A percentile compares a stretch with the other conserved stretches of the same genome.
Conservation (phyloP, 129 eudicot species). For the Lactuca saligna region DNA sequence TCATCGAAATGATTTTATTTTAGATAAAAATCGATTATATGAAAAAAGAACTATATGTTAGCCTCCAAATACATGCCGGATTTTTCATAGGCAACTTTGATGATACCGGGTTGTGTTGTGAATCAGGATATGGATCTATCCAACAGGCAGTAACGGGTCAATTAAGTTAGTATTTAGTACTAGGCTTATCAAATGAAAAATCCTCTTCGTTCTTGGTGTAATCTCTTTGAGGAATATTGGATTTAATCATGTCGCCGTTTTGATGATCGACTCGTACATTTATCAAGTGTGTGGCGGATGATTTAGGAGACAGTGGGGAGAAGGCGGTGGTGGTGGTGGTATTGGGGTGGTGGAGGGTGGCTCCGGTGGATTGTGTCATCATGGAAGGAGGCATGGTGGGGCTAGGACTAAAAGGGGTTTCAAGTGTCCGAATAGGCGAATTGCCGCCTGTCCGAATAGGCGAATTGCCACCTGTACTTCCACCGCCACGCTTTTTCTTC, state of each 20-base stretch:
- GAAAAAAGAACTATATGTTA: slow-evolving; percentile 9
- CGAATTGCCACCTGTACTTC: slow-evolving; percentile 37
- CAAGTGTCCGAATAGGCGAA: slow-evolving; percentile 40
- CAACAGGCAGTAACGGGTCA: no score
- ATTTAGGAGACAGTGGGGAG: slow-evolving; percentile 29
- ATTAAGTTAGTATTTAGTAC: not conserved
- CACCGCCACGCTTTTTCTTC: slow-evolving; percentile 48
- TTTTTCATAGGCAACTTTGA: slow-evolving; percentile 14
- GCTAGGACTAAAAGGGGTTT: slow-evolving; percentile 26
- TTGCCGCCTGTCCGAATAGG: slow-evolving; percentile 39
- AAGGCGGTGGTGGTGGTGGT: not conserved
- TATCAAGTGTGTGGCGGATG: slow-evolving; percentile 36
- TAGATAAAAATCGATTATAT: not conserved
- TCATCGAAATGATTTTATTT: not conserved
- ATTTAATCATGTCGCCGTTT: slow-evolving; percentile 26
- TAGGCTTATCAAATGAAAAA: slow-evolving; percentile 60
- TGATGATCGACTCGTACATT: slow-evolving; percentile 40
- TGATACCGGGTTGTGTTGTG: not conserved
- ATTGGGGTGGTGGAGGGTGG: slow-evolving; percentile 45
- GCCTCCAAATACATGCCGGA: slow-evolving; percentile 27
- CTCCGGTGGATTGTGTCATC: slow-evolving; percentile 61
- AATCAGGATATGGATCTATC: no score
- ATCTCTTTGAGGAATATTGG: slow-evolving; percentile 18
- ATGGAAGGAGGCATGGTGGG: slow-evolving; percentile 37
- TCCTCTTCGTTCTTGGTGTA: slow-evolving; percentile 46